Percentiles rank a stretch among this genome's conserved stretches.
Evolutionary conservation across 768 basidiomycete species (phyloP).

Genomic region (Xerocomus spinulosus): DNA sequence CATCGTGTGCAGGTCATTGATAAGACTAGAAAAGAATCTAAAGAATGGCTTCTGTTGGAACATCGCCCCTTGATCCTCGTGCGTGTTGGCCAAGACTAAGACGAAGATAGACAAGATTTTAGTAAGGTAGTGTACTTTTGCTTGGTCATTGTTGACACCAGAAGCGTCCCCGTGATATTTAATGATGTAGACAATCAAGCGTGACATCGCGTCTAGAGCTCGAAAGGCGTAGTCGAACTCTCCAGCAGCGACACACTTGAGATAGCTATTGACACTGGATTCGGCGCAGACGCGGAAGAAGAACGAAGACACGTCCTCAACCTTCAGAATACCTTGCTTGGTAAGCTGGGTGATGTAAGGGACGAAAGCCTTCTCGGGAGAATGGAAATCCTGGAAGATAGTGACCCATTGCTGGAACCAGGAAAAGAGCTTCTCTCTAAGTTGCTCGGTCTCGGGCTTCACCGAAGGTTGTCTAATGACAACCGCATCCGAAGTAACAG

Average conservation of each 20-base stretch:
- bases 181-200: slow-evolving; percentile 95
- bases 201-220: slow-evolving; percentile 91
- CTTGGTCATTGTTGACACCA: slow-evolving; percentile 87
- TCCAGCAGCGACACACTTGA: slow-evolving; percentile 66
- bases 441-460: slow-evolving; percentile 69
- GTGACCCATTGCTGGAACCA: slow-evolving; percentile 96
- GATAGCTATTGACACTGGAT: slow-evolving; percentile 85
- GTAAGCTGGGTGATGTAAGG: slow-evolving; percentile 96
- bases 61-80: slow-evolving; percentile 85
- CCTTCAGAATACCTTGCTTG: slow-evolving; percentile 93
- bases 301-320: slow-evolving; percentile 93
- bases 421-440: slow-evolving; percentile 67
- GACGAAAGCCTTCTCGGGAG: slow-evolving; percentile 93
- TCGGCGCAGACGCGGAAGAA: slow-evolving; percentile 99
- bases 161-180: slow-evolving; percentile 98
- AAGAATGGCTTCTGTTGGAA: slow-evolving; percentile 99
- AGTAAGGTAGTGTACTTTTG: slow-evolving; percentile 93
- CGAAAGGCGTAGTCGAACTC: slow-evolving; percentile 81
- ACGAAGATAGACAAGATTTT: slow-evolving; percentile 98
- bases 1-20: slow-evolving; percentile 86
- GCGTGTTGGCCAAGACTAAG: slow-evolving; percentile 88
- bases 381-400: slow-evolving; percentile 86
- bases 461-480: slow-evolving; percentile 44
- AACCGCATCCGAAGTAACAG: slow-evolving; percentile 35
- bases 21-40: slow-evolving; percentile 93